Percentiles rank a stretch among this genome's conserved stretches.
Evolutionary conservation across 2,329 filamentous ascomycete species (phyloP).

Genomic region (Talaromyces sp.): DNA sequence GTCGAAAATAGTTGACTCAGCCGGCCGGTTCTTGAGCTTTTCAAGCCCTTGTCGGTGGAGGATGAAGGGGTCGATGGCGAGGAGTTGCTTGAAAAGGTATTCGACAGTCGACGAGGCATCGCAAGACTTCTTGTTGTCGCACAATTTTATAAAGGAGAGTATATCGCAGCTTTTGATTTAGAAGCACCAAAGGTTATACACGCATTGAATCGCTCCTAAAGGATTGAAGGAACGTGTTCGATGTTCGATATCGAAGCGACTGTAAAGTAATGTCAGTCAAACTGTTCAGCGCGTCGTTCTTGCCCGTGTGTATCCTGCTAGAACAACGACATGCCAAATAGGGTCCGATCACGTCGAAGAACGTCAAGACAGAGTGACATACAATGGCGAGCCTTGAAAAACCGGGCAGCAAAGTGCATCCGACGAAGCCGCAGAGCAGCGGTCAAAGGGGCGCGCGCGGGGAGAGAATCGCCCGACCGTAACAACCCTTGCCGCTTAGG

Average conservation of each 20-base stretch:
- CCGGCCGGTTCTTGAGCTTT: conserved; percentile 65
- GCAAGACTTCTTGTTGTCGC: conserved; percentile 30
- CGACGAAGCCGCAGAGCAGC: conserved; percentile 16
- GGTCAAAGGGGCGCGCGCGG: conserved; percentile 17
- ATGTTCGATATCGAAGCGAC: neutral
- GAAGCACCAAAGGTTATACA: neutral
- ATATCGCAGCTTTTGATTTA: neutral
- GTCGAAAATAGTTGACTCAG: conserved; percentile 80
- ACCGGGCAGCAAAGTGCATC: conserved; percentile 8
- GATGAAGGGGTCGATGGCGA: conserved; percentile 25
- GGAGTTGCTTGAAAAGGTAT: conserved; percentile 55
- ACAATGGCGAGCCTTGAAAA: conserved; percentile 4
- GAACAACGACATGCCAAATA: neutral
- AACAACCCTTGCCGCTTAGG: conserved; percentile 15
- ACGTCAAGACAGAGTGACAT: neutral
- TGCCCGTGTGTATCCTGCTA: neutral
- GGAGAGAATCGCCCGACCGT: conserved; percentile 10
- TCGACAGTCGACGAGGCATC: conserved; percentile 63
- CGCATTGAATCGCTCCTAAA: neutral
- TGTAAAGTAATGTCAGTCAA: neutral
- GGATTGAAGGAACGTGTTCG: neutral
- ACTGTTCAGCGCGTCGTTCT: neutral
- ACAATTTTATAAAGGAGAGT: neutral
- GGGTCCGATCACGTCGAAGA: neutral
- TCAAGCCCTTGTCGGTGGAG: conserved; percentile 54